Evolutionary conservation across 2,329 filamentous ascomycete genomes (phyloP), one percentile per base, ranked within the genome.

Genomic region (Aureobasidium sp.): DNA sequence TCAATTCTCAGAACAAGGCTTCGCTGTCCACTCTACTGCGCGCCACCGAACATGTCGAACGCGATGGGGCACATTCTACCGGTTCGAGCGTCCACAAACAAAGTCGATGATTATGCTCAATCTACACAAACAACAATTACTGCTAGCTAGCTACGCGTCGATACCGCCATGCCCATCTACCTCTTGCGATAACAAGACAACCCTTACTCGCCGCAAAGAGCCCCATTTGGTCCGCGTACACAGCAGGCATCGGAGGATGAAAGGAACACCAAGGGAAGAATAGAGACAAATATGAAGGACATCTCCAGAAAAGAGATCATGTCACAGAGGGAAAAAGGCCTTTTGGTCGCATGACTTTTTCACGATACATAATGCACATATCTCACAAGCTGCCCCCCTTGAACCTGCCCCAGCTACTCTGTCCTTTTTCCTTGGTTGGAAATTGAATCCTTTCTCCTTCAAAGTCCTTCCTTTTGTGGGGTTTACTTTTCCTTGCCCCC

Each of bases 41-140:
- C 8, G 57, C 57, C n/a, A 60, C 47, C 27, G 57, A 50, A 27
- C 57, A 60, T 17, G 57, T 60, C n/a, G 57, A 60, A 45, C 57
- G 57, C 31, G 57, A 48, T 9, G 42, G 22, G 6, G n/a, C 22
- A 5, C 17, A 33, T 29, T 39, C 42, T n/a, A 14, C 40, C 44
- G 29, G 37, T 8, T 47, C 54, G 22, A 47, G 17, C 35, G 11
- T 15, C 2, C 29, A 39, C n/a, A 42, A 17, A 12, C 37, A 2
- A 5, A 31, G 39, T 58, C 19, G 27, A 45, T 35, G n/a, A 39
- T 17, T 5, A 42, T 17, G n/a, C n/a, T n/a, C n/a, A n/a, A n/a
- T n/a, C n/a, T n/a, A n/a, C n/a, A n/a, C n/a, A n/a, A n/a, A n/a
- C n/a, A n/a, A n/a, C n/a, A n/a, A n/a, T n/a, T n/a, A 49, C 29